Evolutionary conservation across 1,284 basidiomycete species (phyloP).

Genomic region (Leccinum holopus): DNA sequence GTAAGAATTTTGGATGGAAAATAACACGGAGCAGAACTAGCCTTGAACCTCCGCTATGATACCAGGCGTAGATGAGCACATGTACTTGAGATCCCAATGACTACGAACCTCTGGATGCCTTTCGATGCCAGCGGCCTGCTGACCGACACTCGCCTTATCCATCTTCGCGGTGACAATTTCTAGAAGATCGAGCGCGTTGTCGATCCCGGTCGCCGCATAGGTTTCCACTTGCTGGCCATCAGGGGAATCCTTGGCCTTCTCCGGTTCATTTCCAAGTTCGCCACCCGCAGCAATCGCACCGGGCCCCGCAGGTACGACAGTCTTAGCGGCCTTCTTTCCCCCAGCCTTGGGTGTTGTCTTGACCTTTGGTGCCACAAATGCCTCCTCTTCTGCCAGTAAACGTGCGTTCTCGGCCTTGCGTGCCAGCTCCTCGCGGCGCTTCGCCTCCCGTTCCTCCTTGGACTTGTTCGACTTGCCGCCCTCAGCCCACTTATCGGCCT

Average conservation of each 20-base stretch:
- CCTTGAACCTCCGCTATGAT: conserved; percentile 80
- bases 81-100: conserved; percentile 10
- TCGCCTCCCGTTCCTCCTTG: conserved; percentile 76
- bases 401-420: conserved; percentile 77
- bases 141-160: conserved; percentile 88
- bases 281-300: conserved; percentile 77
- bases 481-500: conserved; percentile 77
- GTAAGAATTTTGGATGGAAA: conserved; percentile 6
- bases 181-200: conserved; percentile 89
- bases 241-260: conserved; percentile 25
- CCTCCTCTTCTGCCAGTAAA: conserved; percentile 84
- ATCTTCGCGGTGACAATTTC: conserved; percentile 88
- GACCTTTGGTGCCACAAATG: conserved; percentile 57
- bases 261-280: conserved; percentile 39
- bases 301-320: conserved; percentile 63
- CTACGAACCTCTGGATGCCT: conserved; percentile 86
- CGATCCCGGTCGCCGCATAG: conserved; percentile 83
- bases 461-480: conserved; percentile 63
- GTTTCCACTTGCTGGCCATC: conserved; percentile 54
- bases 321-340: conserved; percentile 51
- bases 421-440: conserved; percentile 69
- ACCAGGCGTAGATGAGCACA: conserved; percentile 9
- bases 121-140: conserved; percentile 84
- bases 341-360: conserved; percentile 69
- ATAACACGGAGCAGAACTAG: conserved; percentile 19